These are phyloP conservation scores for Mallotus repandus DNA, from an alignment of 441 rosid species.

Conservation along the genomic window DNA sequence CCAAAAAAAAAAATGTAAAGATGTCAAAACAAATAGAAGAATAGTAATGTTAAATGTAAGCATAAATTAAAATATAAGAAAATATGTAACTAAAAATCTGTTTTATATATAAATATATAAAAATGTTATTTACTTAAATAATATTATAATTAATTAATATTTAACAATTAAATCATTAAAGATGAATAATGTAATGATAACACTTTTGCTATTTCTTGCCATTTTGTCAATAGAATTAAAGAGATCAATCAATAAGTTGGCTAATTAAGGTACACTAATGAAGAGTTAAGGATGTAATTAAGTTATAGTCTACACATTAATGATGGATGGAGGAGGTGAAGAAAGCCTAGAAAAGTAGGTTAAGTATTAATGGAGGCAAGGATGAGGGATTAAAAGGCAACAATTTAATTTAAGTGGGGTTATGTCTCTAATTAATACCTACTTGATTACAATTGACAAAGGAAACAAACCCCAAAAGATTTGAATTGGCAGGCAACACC, in stretches of 20 bases:
- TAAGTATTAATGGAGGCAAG: neutral
- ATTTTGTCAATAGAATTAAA: neutral
- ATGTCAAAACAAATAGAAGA: too few relatives aligned
- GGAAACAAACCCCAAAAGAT: slow-evolving; percentile 22
- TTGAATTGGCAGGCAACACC: slow-evolving; percentile 23
- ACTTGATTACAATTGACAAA: slow-evolving; percentile 27
- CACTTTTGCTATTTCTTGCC: neutral
- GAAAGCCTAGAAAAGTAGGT: neutral
- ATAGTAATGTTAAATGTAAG: too few relatives aligned
- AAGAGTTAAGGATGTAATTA: neutral
- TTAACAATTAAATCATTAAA: too few relatives aligned
- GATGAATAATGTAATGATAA: neutral
- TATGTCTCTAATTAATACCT: slow-evolving; percentile 9
- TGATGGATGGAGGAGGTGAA: slow-evolving; percentile 17
- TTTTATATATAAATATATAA: too few relatives aligned
- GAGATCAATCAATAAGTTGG: neutral
- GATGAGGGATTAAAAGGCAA: slow-evolving; percentile 5
- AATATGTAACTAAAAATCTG: too few relatives aligned
- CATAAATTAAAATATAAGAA: too few relatives aligned
- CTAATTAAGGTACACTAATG: neutral
- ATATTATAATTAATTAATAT: too few relatives aligned
- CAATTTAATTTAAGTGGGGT: slow-evolving; percentile 12
- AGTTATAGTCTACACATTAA: neutral
- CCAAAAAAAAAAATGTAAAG: too few relatives aligned
- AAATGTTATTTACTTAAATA: too few relatives aligned